Evolutionary conservation across 2,329 filamentous ascomycete genomes (phyloP).

Genomic region (Colletotrichum musae): DNA sequence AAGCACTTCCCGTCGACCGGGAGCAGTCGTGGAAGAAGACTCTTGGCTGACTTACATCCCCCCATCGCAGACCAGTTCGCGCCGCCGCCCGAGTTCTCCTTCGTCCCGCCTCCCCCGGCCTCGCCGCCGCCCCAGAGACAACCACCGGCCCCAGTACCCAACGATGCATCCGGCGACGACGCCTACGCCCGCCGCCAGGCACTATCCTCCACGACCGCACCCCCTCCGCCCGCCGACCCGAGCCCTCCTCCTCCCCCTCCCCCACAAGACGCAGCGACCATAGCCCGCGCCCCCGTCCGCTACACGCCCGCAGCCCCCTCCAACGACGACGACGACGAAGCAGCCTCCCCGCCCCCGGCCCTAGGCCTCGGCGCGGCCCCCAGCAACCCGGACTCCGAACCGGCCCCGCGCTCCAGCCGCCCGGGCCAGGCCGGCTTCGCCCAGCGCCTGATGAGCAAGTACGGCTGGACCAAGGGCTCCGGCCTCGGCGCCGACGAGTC

Average conservation of each 20-base stretch:
- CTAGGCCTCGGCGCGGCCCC: slow-evolving; percentile 61
- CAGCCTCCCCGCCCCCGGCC: slow-evolving; percentile 62
- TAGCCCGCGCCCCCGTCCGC: slow-evolving; percentile 83
- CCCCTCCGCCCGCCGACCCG: slow-evolving; percentile 44
- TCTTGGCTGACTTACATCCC: slow-evolving; percentile 44
- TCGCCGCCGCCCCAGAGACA: slow-evolving; percentile 60
- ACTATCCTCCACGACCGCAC: slow-evolving; percentile 60
- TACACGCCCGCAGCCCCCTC: slow-evolving; percentile 66
- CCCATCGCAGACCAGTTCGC: slow-evolving; percentile 68
- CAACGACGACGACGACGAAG: slow-evolving; percentile 56
- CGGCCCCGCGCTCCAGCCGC: slow-evolving; percentile 69
- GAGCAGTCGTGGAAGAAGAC: slow-evolving; percentile 33
- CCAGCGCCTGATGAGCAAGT: slow-evolving; percentile 90
- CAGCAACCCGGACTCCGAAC: slow-evolving; percentile 52
- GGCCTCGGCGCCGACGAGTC: slow-evolving; percentile 87
- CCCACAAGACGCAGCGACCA: slow-evolving; percentile 66
- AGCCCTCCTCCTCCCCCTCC: slow-evolving; percentile 54
- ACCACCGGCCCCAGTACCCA: slow-evolving; percentile 61
- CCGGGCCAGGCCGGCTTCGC: slow-evolving; percentile 90
- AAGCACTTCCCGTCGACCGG: neutral
- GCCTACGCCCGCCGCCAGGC: slow-evolving; percentile 75
- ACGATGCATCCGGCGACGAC: slow-evolving; percentile 78
- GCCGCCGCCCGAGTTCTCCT: slow-evolving; percentile 69
- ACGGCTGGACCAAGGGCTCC: slow-evolving; percentile 91
- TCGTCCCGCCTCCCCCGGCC: slow-evolving; percentile 68